phyloP scores from a whole-genome alignment of 495 filamentous ascomycete genomes.

The Tetracladium marchalianum region DNA sequence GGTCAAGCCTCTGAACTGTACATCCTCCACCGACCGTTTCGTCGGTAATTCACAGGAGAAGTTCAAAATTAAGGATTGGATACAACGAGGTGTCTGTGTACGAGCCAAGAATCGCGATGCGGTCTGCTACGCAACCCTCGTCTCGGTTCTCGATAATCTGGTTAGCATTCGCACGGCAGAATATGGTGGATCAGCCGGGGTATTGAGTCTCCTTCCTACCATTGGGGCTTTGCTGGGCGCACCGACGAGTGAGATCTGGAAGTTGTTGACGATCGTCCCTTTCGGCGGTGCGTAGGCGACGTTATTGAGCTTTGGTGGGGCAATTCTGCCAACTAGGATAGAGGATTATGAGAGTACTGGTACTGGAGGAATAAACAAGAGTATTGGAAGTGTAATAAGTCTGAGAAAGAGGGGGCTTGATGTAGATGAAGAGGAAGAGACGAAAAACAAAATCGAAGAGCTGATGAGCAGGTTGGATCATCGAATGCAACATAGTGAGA shows the following conservation, averaged over 20 bases:
- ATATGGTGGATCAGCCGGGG: slow-evolving; percentile 5
- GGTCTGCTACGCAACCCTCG: too few species aligned
- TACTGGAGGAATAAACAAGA: background rate
- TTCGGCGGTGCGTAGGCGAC: slow-evolving; percentile 8
- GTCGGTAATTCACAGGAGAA: too few species aligned
- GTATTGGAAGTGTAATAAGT: too few species aligned
- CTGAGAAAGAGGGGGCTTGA: too few species aligned
- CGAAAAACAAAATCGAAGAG: background rate
- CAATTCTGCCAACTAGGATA: slow-evolving; percentile 4
- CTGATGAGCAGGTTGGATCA: background rate
- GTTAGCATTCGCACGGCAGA: too few species aligned
- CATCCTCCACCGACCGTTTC: too few species aligned
- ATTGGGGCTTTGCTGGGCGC: slow-evolving; percentile 11
- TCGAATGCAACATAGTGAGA: background rate
- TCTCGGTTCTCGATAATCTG: too few species aligned
- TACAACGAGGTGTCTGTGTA: too few species aligned
- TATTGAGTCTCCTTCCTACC: slow-evolving; percentile 9
- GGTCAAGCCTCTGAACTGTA: too few species aligned
- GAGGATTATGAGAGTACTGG: slow-evolving; percentile 5
- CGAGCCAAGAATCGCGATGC: too few species aligned
- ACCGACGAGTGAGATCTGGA: slow-evolving; percentile 11
- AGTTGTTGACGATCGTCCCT: slow-evolving; percentile 7
- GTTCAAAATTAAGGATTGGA: too few species aligned
- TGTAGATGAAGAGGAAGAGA: background rate
- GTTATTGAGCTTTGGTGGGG: slow-evolving; percentile 9